Evolutionary conservation across 192 early-diverging fungal species (phyloP).

Genomic region (Ambispora gerdemannii): DNA sequence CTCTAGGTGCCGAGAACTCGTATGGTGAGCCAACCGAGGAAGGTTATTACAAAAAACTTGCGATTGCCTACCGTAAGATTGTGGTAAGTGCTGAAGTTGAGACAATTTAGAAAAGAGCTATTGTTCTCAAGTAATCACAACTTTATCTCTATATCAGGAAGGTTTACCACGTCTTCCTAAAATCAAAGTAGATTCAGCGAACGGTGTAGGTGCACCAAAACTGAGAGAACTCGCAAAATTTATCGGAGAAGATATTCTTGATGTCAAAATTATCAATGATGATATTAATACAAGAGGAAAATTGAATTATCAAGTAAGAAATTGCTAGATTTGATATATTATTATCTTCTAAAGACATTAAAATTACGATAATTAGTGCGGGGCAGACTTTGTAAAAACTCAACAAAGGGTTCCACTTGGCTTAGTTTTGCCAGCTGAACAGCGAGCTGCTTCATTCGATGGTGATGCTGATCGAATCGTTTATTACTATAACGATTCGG

Average conservation of each 20-base stretch:
- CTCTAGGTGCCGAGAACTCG: conserved; percentile 59
- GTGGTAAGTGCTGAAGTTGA: conserved; percentile 52
- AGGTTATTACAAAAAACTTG: conserved; percentile 92
- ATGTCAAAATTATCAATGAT: conserved; percentile 71
- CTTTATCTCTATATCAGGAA: conserved; percentile 40
- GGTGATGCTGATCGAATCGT: conserved; percentile 99
- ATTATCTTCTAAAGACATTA: background rate
- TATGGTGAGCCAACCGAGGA: conserved; percentile 90
- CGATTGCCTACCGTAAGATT: conserved; percentile 75
- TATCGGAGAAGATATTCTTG: conserved; percentile 62
- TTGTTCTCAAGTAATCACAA: background rate
- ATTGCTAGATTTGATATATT: background rate
- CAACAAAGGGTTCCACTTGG: conserved; percentile 76
- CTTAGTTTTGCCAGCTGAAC: conserved; percentile 56
- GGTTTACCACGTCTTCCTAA: conserved; percentile 67
- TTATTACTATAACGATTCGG: conserved; percentile 85
- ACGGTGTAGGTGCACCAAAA: conserved; percentile 95
- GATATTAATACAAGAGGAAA: conserved; percentile 66
- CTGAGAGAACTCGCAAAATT: conserved; percentile 69
- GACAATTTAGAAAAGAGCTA: background rate
- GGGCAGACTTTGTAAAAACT: conserved; percentile 98
- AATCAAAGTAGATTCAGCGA: conserved; percentile 87
- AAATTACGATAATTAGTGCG: conserved; percentile 74
- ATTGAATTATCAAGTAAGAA: conserved; percentile 77
- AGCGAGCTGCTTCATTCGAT: conserved; percentile 87